A percentile compares a stretch with the other conserved stretches of the same genome.
These are phyloP conservation scores for Filobasidium floriforme DNA, from an alignment of 768 basidiomycete species.

Conservation along the genomic window DNA sequence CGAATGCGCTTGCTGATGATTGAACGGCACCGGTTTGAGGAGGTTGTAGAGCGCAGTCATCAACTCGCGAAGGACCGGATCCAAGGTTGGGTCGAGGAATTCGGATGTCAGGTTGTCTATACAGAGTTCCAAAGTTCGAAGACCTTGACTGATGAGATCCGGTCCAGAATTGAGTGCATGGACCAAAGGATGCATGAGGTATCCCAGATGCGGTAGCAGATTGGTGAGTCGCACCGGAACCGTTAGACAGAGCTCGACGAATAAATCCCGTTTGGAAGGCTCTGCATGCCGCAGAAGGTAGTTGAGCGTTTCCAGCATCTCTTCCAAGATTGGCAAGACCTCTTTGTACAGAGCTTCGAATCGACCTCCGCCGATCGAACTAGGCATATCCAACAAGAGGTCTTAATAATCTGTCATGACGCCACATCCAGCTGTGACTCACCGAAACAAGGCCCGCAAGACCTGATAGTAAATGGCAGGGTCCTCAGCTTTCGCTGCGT, in stretches of 20 bases:
- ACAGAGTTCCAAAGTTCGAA: constrained; percentile 94
- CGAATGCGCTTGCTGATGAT: constrained; percentile 82
- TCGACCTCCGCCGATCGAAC: constrained; percentile 64
- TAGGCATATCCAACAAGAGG: not conserved
- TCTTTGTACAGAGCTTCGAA: constrained; percentile 94
- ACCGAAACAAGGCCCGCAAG: constrained; percentile 82
- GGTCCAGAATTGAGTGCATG: constrained; percentile 76
- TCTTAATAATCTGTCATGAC: not conserved
- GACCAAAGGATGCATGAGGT: constrained; percentile 93
- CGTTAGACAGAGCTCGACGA: constrained; percentile 93
- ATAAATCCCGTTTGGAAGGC: constrained; percentile 66
- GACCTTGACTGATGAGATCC: constrained; percentile 87
- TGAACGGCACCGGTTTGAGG: constrained; percentile 74
- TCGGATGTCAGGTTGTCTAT: constrained; percentile 97
- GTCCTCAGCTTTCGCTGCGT: constrained; percentile 82
- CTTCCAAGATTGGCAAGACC: constrained; percentile 87
- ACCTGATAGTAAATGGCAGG: constrained; percentile 89
- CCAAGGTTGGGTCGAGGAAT: constrained; percentile 92
- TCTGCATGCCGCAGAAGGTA: constrained; percentile 74
- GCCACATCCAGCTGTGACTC: constrained; percentile 48
- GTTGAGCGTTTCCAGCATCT: constrained; percentile 92
- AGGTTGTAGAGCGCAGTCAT: constrained; percentile 91
- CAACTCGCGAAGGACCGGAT: constrained; percentile 80
- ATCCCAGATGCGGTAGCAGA: constrained; percentile 84
- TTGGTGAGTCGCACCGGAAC: constrained; percentile 92